These are phyloP conservation scores for Mayamaea pseudoterrestris DNA, from an alignment of 108 stramenopile species.

Conservation along the genomic window DNA sequence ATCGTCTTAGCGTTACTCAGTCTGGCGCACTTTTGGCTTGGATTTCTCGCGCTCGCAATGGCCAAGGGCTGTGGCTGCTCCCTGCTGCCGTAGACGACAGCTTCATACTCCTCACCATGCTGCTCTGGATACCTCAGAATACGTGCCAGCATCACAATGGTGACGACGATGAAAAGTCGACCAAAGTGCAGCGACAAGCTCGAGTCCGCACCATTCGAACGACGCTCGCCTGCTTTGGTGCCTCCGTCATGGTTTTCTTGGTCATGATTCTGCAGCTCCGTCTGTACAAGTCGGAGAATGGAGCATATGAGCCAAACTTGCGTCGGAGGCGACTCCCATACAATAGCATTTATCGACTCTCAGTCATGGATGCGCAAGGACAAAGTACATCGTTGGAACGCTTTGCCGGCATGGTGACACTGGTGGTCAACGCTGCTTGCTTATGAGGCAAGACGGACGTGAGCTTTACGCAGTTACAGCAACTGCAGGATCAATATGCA, in stretches of 20 bases:
- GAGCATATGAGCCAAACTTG: too few species aligned
- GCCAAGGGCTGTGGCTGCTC: too few species aligned
- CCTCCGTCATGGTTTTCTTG: conserved; percentile 2
- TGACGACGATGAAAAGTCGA: neutral
- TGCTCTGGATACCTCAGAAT: too few species aligned
- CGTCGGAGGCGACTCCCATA: too few species aligned
- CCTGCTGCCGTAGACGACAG: too few species aligned
- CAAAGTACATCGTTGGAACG: conserved; percentile 28
- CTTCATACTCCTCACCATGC: too few species aligned
- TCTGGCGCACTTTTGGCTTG: too few species aligned
- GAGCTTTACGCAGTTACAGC: conserved; percentile 51
- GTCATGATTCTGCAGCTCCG: conserved; percentile 12
- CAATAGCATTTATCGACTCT: conserved; percentile 46
- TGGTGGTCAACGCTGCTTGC: conserved; percentile 71
- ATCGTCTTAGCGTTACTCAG: too few species aligned
- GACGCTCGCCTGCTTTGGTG: neutral
- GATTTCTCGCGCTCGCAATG: too few species aligned
- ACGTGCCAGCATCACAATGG: too few species aligned
- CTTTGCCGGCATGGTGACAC: conserved; percentile 43
- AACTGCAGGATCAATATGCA: conserved; percentile 33
- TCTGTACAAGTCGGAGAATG: too few species aligned
- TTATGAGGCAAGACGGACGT: conserved; percentile 68
- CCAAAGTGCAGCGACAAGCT: neutral
- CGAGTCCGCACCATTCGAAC: too few species aligned
- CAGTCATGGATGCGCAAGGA: conserved; percentile 34